phyloP scores from a whole-genome alignment of 2,329 filamentous ascomycete species.

The Cadophora sp. region DNA sequence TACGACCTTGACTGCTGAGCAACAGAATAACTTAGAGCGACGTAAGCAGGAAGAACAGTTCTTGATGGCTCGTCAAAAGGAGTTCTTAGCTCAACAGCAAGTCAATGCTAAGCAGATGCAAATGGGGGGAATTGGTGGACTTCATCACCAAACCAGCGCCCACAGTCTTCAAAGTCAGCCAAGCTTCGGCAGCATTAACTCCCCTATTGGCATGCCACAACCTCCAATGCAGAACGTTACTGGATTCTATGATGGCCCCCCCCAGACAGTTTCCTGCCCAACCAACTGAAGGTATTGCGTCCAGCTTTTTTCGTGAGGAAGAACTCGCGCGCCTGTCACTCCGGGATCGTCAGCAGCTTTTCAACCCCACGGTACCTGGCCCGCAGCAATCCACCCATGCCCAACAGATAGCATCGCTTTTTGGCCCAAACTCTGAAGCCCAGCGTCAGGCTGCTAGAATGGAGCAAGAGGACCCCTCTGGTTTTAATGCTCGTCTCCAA shows the following conservation, averaged over 20 bases:
- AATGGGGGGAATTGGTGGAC: conserved; percentile 62
- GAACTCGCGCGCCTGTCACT: conserved; percentile 74
- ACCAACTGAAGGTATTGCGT: conserved; percentile 51
- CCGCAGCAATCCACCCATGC: conserved; percentile 36
- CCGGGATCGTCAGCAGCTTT: conserved; percentile 39
- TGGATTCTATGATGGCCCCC: conserved; percentile 71
- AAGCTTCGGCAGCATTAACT: conserved; percentile 92
- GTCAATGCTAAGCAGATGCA: conserved; percentile 77
- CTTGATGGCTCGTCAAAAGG: conserved; percentile 93
- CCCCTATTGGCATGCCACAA: conserved; percentile 70
- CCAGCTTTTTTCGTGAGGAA: conserved; percentile 71
- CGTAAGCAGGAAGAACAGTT: conserved; percentile 99
- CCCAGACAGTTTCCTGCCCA: conserved; percentile 51
- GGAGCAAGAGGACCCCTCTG: conserved; percentile 65
- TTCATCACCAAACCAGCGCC: conserved; percentile 90
- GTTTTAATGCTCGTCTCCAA: conserved; percentile 70
- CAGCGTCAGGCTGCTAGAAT: conserved; percentile 63
- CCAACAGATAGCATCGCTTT: conserved; percentile 41
- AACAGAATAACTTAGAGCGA: conserved; percentile 95
- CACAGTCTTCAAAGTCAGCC: conserved; percentile 97
- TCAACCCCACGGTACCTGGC: conserved; percentile 34
- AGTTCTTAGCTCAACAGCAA: conserved; percentile 88
- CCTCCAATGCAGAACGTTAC: conserved; percentile 56
- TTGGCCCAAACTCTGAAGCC: conserved; percentile 38
- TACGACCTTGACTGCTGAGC: conserved; percentile 93